Percentiles rank a stretch among this genome's conserved stretches.
Evolutionary conservation across 106 monocot species (phyloP).

Genomic region (Apostasia shenzhenica): DNA sequence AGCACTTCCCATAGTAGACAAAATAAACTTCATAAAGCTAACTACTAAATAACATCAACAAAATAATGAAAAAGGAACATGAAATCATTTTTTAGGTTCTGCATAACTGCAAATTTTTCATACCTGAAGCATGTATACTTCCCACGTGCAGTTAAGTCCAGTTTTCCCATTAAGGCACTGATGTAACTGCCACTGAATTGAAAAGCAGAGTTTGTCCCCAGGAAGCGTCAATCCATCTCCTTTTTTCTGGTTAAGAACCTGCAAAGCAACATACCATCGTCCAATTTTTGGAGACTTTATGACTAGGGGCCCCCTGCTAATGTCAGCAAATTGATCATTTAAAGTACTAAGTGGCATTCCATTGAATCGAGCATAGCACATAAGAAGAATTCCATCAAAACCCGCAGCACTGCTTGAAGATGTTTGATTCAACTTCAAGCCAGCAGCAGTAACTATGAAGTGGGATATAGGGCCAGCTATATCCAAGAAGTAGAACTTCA

Average conservation of each 20-base stretch:
- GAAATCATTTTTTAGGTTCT: neutral
- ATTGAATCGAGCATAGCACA: conserved; percentile 73
- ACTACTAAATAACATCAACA: too few species aligned
- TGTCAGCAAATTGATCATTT: conserved; percentile 65
- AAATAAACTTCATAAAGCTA: too few species aligned
- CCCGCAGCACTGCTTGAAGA: conserved; percentile 17
- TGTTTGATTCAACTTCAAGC: conserved; percentile 25
- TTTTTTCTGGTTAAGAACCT: conserved; percentile 42
- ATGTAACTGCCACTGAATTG: conserved; percentile 53
- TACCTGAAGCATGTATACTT: conserved; percentile 66
- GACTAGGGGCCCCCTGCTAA: conserved; percentile 44
- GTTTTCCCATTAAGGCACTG: conserved; percentile 58
- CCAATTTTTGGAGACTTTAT: conserved; percentile 62
- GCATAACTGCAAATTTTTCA: neutral
- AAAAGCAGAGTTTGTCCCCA: conserved; percentile 47
- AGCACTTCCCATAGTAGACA: too few species aligned
- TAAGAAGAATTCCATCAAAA: conserved; percentile 30
- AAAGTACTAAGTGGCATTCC: conserved; percentile 45
- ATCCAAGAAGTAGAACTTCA: conserved; percentile 61
- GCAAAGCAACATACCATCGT: conserved; percentile 65
- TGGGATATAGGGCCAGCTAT: conserved; percentile 31
- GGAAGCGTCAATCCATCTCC: conserved; percentile 13
- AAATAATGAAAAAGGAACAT: too few species aligned
- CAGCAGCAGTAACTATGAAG: conserved; percentile 33
- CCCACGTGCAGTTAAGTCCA: conserved; percentile 70